phyloP scores from a whole-genome alignment of 768 basidiomycete species.

The Strobilomyces confusus region DNA sequence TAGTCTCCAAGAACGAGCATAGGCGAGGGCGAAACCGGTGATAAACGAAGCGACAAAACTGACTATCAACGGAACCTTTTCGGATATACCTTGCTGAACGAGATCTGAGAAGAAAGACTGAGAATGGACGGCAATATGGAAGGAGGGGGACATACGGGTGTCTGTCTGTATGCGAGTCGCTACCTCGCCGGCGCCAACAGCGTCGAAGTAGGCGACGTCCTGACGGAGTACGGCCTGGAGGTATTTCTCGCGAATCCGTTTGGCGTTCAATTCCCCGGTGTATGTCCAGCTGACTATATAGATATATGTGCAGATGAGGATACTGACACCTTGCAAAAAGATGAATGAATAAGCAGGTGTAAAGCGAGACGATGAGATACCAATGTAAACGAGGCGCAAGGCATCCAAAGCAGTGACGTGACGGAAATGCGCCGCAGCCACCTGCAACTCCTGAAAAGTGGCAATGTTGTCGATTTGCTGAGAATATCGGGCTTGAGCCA shows the following conservation, averaged over 20 bases:
- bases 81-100: constrained; percentile 88
- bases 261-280: constrained; percentile 77
- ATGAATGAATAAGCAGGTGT: too few relatives aligned
- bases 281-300: too few relatives aligned
- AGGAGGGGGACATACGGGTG: constrained; percentile 51
- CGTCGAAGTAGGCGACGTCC: constrained; percentile 87
- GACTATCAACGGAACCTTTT: constrained; percentile 74
- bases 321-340: too few relatives aligned
- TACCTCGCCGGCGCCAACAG: constrained; percentile 91
- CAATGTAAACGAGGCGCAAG: constrained; percentile 52
- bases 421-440: constrained; percentile 47
- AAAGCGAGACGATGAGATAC: constrained; percentile 33
- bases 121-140: not conserved
- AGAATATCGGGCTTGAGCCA: constrained; percentile 5
- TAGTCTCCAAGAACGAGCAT: constrained; percentile 69
- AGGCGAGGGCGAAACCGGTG: constrained; percentile 76
- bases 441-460: constrained; percentile 30
- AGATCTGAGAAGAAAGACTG: constrained; percentile 47
- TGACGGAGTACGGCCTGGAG: constrained; percentile 59
- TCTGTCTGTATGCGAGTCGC: constrained; percentile 90
- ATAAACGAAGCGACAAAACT: constrained; percentile 68
- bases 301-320: too few relatives aligned
- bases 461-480: constrained; percentile 24
- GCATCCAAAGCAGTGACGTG: constrained; percentile 31
- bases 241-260: constrained; percentile 59